These are phyloP conservation scores for Diaporthe capsici DNA, from an alignment of 2,329 filamentous ascomycete genomes.

Conservation along the genomic window DNA sequence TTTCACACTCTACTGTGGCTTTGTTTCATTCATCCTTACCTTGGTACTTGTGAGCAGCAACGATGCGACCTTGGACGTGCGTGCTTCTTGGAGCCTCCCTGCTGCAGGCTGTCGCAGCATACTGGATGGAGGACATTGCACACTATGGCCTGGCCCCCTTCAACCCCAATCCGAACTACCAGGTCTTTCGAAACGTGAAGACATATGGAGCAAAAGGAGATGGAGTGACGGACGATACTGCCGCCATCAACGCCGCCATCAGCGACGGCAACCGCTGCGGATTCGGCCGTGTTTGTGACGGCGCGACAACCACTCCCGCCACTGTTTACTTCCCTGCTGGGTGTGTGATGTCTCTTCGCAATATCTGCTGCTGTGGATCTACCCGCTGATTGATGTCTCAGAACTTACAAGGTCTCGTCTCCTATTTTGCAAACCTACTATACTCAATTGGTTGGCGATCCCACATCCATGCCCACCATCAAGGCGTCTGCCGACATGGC, in stretches of 20 bases:
- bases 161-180: conserved; percentile 58
- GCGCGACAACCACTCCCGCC: conserved; percentile 49
- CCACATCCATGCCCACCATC: conserved; percentile 69
- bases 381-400: conserved; percentile 1
- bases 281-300: conserved; percentile 52
- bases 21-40: not conserved
- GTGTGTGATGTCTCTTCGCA: conserved; percentile 10
- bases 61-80: conserved; percentile 8
- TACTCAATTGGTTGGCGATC: conserved; percentile 82
- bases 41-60: not conserved
- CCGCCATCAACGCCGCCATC: conserved; percentile 65
- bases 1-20: not conserved
- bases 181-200: conserved; percentile 64
- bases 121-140: conserved; percentile 60
- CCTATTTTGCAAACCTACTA: conserved; percentile 84
- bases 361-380: not conserved
- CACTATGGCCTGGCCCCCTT: conserved; percentile 64
- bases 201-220: conserved; percentile 58
- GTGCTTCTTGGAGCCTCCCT: conserved; percentile 31
- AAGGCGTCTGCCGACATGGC: conserved; percentile 65
- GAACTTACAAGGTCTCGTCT: conserved; percentile 76
- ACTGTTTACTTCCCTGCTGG: conserved; percentile 50
- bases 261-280: conserved; percentile 59
- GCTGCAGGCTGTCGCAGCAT: conserved; percentile 45
- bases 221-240: conserved; percentile 67